A percentile compares a stretch with the other conserved stretches of the same genome.
Conservation (phyloP, 2,329 filamentous ascomycete genomes). For the Myriosclerotinia duriaeana region DNA sequence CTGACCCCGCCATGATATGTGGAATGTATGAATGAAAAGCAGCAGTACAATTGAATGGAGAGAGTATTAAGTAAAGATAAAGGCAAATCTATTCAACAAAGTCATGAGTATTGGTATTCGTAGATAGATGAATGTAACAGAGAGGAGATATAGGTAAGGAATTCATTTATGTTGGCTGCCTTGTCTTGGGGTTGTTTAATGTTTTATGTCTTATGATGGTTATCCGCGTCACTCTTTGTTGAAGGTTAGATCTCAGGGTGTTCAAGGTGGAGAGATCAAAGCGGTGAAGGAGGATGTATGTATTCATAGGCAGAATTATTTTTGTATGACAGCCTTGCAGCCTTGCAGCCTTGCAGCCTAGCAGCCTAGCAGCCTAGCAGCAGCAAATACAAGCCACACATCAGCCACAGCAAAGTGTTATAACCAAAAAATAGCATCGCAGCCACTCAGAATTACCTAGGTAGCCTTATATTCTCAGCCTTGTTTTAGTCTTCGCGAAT, state of each 20-base stretch:
- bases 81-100: not conserved
- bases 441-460: not conserved
- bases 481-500: not conserved
- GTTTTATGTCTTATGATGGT: not conserved
- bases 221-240: constrained; percentile 1
- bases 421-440: not conserved
- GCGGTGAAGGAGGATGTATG: not conserved
- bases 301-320: not conserved
- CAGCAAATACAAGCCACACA: not conserved
- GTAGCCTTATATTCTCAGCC: not conserved
- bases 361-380: not conserved
- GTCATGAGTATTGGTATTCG: not conserved
- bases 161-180: not conserved
- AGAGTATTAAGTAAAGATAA: not conserved
- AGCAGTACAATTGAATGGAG: not conserved
- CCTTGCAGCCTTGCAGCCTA: not conserved
- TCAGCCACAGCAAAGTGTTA: not conserved
- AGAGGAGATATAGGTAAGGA: not conserved
- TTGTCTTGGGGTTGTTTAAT: not conserved
- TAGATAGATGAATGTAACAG: not conserved
- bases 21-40: not conserved
- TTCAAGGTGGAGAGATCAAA: constrained; percentile 1
- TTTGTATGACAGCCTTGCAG: not conserved
- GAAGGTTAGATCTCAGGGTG: constrained; percentile 10
- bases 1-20: constrained; percentile 38